phyloP scores from a whole-genome alignment of 768 basidiomycete species.

The Lentinula guzmanii region DNA sequence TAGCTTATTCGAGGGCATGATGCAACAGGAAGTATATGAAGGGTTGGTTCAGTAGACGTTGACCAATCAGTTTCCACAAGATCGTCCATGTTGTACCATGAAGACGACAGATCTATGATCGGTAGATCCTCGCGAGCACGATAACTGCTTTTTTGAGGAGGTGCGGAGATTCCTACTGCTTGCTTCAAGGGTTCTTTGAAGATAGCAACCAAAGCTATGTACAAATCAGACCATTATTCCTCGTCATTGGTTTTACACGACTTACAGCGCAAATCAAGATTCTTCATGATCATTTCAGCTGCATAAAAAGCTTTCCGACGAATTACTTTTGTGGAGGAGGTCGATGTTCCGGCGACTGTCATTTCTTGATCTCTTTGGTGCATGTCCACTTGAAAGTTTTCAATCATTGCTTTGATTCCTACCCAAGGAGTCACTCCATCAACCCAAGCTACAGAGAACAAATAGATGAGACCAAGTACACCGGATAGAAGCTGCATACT shows the following conservation, averaged over 20 bases:
- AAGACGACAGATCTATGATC: slow-evolving; percentile 33
- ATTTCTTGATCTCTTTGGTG: slow-evolving; percentile 89
- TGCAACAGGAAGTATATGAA: slow-evolving; percentile 70
- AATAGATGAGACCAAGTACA: slow-evolving; percentile 2
- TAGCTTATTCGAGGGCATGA: slow-evolving; percentile 80
- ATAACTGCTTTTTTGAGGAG: slow-evolving; percentile 43
- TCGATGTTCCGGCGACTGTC: slow-evolving; percentile 46
- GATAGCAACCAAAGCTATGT: slow-evolving; percentile 58
- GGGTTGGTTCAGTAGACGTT: slow-evolving; percentile 42
- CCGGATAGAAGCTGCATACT: slow-evolving; percentile 11
- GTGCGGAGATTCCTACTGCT: slow-evolving; percentile 39
- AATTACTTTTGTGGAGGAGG: slow-evolving; percentile 52
- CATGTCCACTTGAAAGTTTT: slow-evolving; percentile 81
- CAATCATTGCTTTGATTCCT: slow-evolving; percentile 80
- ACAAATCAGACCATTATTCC: background rate
- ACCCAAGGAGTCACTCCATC: slow-evolving; percentile 75
- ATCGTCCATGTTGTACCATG: slow-evolving; percentile 78
- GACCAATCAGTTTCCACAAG: slow-evolving; percentile 76
- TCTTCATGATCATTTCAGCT: slow-evolving; percentile 76
- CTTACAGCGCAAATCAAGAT: slow-evolving; percentile 56
- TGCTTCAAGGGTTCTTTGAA: slow-evolving; percentile 72
- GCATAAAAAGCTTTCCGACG: slow-evolving; percentile 84
- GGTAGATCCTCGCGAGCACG: slow-evolving; percentile 41
- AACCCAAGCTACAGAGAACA: slow-evolving; percentile 52
- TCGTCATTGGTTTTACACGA: background rate